Evolutionary conservation across 2,329 filamentous ascomycete species (phyloP).

Genomic region (Aspergillus brunneoviolaceus): DNA sequence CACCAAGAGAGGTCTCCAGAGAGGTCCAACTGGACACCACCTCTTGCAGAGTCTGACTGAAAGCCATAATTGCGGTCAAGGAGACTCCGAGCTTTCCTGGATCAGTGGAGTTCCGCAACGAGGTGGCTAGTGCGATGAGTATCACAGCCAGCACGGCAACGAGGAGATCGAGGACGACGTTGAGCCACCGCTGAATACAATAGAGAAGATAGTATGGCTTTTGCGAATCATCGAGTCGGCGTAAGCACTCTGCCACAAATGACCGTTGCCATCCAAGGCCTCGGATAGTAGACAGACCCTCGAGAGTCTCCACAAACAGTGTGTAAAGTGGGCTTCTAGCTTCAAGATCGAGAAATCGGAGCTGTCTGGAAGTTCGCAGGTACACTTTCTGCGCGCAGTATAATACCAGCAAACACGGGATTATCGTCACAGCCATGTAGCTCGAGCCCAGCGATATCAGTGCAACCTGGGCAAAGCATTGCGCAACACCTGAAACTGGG

Average conservation of each 20-base stretch:
- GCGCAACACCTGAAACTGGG: not conserved
- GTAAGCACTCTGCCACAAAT: not conserved
- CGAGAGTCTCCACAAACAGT: not conserved
- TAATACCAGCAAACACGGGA: not conserved
- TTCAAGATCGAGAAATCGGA: conserved; percentile 1
- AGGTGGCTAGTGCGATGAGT: not conserved
- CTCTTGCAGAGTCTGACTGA: not conserved
- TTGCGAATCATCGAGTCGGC: not conserved
- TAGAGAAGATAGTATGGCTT: not conserved
- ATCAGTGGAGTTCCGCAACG: not conserved
- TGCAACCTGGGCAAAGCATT: conserved; percentile 1
- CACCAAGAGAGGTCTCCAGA: conserved; percentile 1
- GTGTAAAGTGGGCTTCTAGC: conserved; percentile 1
- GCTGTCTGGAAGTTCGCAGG: not conserved
- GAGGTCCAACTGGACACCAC: not conserved
- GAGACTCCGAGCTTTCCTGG: not conserved
- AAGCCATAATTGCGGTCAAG: not conserved
- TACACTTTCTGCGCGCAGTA: conserved; percentile 4
- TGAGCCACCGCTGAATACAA: conserved; percentile 7
- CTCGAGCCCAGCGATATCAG: conserved; percentile 1
- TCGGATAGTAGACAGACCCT: not conserved
- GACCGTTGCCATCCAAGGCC: not conserved
- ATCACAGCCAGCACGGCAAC: not conserved
- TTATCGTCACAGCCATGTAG: conserved; percentile 1
- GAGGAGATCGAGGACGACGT: not conserved